Evolutionary conservation across 805 yeast genomes (phyloP).

Genomic region (Starmerella powellii): DNA sequence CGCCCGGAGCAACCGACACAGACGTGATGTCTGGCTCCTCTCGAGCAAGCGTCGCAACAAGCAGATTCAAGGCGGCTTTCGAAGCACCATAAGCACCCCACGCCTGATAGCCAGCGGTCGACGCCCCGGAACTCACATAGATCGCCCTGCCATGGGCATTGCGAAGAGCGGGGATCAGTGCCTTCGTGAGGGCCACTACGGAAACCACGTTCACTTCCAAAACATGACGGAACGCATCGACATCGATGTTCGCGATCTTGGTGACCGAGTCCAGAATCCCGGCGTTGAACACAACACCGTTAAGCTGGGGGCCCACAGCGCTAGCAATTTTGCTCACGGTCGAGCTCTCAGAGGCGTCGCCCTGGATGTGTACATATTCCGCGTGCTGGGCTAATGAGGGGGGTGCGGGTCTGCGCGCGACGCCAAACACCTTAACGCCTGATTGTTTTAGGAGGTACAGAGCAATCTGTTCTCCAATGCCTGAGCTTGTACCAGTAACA

Average conservation of each 20-base stretch:
- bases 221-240: slow-evolving; percentile 47
- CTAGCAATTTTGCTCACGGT: slow-evolving; percentile 27
- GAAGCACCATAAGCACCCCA: slow-evolving; percentile 92
- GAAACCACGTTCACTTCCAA: slow-evolving; percentile 74
- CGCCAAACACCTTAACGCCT: slow-evolving; percentile 44
- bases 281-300: slow-evolving; percentile 51
- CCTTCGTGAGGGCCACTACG: slow-evolving; percentile 45
- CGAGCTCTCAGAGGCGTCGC: slow-evolving; percentile 40
- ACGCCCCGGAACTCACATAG: slow-evolving; percentile 86
- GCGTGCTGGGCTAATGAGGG: slow-evolving; percentile 31
- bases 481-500: slow-evolving; percentile 25
- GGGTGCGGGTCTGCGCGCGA: slow-evolving; percentile 52
- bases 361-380: slow-evolving; percentile 31
- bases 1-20: slow-evolving; percentile 84
- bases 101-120: slow-evolving; percentile 47
- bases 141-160: slow-evolving; percentile 49
- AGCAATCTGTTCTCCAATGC: slow-evolving; percentile 67
- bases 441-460: slow-evolving; percentile 35
- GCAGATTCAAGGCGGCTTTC: slow-evolving; percentile 80
- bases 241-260: slow-evolving; percentile 35
- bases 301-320: slow-evolving; percentile 28
- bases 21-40: slow-evolving; percentile 54
- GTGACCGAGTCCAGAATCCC: slow-evolving; percentile 57
- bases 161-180: slow-evolving; percentile 40
- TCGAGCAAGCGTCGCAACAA: slow-evolving; percentile 50